Percentiles rank a stretch among this genome's conserved stretches.
Conservation (phyloP, 768 basidiomycete species). For the Amanita pallidorosea region DNA sequence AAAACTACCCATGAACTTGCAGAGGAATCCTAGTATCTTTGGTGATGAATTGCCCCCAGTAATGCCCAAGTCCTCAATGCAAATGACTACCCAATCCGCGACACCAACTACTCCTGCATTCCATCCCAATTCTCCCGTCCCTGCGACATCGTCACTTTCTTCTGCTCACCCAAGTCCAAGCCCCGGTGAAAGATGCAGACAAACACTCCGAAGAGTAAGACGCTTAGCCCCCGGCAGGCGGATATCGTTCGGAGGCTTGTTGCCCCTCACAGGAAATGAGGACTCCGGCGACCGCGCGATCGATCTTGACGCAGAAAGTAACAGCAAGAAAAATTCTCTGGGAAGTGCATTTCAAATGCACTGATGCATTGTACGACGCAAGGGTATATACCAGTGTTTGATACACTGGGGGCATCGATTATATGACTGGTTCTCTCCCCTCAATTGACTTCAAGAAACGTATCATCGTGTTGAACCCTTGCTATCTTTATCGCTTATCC, state of each 20-base stretch:
- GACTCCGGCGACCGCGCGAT: slow-evolving; percentile 22
- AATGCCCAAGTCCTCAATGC: background rate
- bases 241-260: slow-evolving; percentile 57
- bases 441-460: background rate
- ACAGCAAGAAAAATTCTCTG: slow-evolving; percentile 22
- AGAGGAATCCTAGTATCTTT: slow-evolving; percentile 56
- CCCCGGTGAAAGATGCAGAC: slow-evolving; percentile 14
- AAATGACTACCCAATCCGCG: slow-evolving; percentile 10
- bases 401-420: background rate
- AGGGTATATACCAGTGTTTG: background rate
- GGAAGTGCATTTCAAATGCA: slow-evolving; percentile 68
- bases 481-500: slow-evolving; percentile 5
- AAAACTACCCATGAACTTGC: slow-evolving; percentile 34
- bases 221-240: slow-evolving; percentile 37
- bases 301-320: slow-evolving; percentile 8
- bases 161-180: slow-evolving; percentile 7
- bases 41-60: slow-evolving; percentile 46
- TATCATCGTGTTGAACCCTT: background rate
- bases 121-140: slow-evolving; percentile 8
- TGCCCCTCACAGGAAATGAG: slow-evolving; percentile 23
- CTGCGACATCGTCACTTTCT: slow-evolving; percentile 6
- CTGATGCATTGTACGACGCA: slow-evolving; percentile 15
- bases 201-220: slow-evolving; percentile 42
- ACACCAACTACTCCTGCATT: slow-evolving; percentile 4
- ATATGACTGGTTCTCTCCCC: background rate